A percentile compares a stretch with the other conserved stretches of the same genome.
Evolutionary conservation across 2,329 filamentous ascomycete species (phyloP).

Genomic region (Bertia moriformis): DNA sequence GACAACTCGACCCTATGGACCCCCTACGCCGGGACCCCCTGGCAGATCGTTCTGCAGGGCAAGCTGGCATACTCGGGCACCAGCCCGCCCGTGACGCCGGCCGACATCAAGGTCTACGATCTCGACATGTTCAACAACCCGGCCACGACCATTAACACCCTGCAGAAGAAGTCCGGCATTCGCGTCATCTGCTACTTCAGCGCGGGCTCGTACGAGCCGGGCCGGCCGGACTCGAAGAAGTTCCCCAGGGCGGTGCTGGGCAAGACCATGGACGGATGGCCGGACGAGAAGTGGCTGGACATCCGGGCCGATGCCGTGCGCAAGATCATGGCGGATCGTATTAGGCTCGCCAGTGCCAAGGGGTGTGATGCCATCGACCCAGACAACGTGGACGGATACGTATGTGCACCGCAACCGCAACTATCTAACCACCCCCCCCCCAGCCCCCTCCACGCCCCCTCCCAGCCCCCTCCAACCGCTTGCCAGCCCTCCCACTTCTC

Average conservation of each 20-base stretch:
- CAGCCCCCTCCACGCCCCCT: background rate
- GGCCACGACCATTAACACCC: slow-evolving; percentile 23
- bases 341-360: slow-evolving; percentile 42
- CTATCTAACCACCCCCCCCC: background rate
- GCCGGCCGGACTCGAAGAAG: slow-evolving; percentile 37
- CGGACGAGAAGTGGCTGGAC: slow-evolving; percentile 53
- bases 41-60: slow-evolving; percentile 45
- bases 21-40: slow-evolving; percentile 33
- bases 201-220: slow-evolving; percentile 53
- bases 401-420: slow-evolving; percentile 13
- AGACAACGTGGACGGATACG: slow-evolving; percentile 56
- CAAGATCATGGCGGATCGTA: slow-evolving; percentile 45
- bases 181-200: slow-evolving; percentile 66
- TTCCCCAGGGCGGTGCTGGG: slow-evolving; percentile 44
- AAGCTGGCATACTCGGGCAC: slow-evolving; percentile 24
- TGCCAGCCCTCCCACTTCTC: background rate
- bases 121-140: slow-evolving; percentile 42
- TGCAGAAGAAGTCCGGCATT: slow-evolving; percentile 32
- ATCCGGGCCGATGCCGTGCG: slow-evolving; percentile 41
- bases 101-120: slow-evolving; percentile 42
- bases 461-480: slow-evolving; percentile 1
- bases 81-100: slow-evolving; percentile 14
- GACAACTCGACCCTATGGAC: slow-evolving; percentile 26
- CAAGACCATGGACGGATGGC: slow-evolving; percentile 44
- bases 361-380: slow-evolving; percentile 58